Evolutionary conservation across 176 grass and related monocot species (phyloP), one percentile per base, ranked within the genome.

Genomic region (Eragrostis curvula): DNA sequence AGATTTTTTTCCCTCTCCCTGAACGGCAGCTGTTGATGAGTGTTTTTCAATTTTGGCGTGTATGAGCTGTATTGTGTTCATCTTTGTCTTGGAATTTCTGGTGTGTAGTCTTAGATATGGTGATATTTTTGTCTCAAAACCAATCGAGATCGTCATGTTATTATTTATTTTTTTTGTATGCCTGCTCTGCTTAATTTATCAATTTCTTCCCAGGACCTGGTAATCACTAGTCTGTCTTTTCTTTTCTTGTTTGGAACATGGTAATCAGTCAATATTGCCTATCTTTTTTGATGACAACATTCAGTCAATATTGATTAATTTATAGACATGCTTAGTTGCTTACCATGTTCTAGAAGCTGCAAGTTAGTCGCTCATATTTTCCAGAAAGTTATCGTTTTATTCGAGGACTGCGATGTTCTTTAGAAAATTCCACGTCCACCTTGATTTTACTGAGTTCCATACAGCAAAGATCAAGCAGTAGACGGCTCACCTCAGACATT

Each of bases 341-440:
- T 66, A 79, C 36, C 67, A 59, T 88, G 43, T 65, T 65, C 44
- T 63, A 49, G 41, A 80, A 84, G 69, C 43, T 84, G 51, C 75
- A 74, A 18, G 4, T n/a, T 74, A 50, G 0, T 40, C 17, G 49
- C 49, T 66, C 58, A 21, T 49, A 8, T 30, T 68, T 73, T 21
- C 5, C 32, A 6, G 18, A 70, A 66, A 27, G 24, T 2, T 47
- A 24, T 40, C 20, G 12, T 68, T 73, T 66, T 56, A 29, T 44
- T 9, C 30, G 16, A 42, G 49, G 12, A 25, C 24, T 45, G 13
- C 55, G 61, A 76, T 52, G 70, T 70, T 27, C 13, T 84, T 24
- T 52, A 53, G 44, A 75, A 23, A 61, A 46, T 52, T 62, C 1
- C 0, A 47, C 5, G 51, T 70, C 32, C 55, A 15, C 51, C 64